Percentiles rank a stretch among this genome's conserved stretches.
Conservation (phyloP, 148 eudicot genomes). For the Rheum nobile region DNA sequence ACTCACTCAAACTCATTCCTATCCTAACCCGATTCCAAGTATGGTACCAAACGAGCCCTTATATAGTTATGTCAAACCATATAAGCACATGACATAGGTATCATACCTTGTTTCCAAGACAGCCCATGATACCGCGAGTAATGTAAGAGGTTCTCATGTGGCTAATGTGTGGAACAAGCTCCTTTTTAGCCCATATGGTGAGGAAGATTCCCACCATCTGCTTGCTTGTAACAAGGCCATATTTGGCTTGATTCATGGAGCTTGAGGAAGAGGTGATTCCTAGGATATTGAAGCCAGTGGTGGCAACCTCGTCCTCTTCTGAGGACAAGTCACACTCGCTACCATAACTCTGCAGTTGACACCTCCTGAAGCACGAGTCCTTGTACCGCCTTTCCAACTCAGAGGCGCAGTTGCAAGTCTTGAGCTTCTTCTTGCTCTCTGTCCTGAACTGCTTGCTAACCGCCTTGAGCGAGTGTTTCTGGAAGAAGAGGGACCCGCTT, state of each 20-base stretch:
- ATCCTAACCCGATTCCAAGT: too few species aligned
- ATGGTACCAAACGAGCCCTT: too few species aligned
- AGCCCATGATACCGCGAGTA: conserved; percentile 63
- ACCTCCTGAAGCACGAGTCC: conserved; percentile 47
- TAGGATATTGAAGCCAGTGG: conserved; percentile 15
- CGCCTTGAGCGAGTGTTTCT: conserved; percentile 45
- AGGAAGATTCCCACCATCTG: conserved; percentile 66
- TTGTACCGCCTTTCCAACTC: conserved; percentile 36
- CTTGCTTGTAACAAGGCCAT: conserved; percentile 42
- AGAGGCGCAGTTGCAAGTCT: conserved; percentile 46
- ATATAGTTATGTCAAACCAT: too few species aligned
- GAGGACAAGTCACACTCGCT: conserved; percentile 32
- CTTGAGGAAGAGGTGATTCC: conserved; percentile 17
- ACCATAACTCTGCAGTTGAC: conserved; percentile 22
- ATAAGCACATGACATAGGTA: too few species aligned
- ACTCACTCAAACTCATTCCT: too few species aligned
- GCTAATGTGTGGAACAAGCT: conserved; percentile 43
- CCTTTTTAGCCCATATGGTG: conserved; percentile 41
- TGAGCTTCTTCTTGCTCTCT: conserved; percentile 39
- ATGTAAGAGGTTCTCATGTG: conserved; percentile 44
- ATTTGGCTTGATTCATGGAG: conserved; percentile 16
- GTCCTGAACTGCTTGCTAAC: conserved; percentile 46
- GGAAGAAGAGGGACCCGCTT: conserved; percentile 33
- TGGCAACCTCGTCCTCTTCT: conserved; percentile 35
- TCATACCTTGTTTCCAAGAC: conserved; percentile 51